phyloP scores from a whole-genome alignment of 805 yeast genomes.

The Saturnispora saitoi region DNA sequence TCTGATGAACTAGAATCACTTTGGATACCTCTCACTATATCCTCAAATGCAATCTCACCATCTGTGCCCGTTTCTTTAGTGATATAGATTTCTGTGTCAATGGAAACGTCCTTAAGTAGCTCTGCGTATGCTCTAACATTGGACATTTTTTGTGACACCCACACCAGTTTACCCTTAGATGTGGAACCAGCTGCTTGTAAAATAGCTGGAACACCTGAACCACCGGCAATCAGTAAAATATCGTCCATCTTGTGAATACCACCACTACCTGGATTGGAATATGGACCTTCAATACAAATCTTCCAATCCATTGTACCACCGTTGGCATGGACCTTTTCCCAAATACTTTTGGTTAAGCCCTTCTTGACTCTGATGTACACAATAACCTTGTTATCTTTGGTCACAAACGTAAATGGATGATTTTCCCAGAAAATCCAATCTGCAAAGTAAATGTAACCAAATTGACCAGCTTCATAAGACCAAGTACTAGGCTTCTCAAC shows the following conservation, averaged over 20 bases:
- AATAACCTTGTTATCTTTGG: conserved; percentile 29
- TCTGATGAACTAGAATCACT: conserved; percentile 2
- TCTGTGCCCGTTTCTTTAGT: conserved; percentile 26
- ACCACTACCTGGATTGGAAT: conserved; percentile 38
- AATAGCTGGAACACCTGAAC: conserved; percentile 59
- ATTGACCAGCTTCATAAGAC: conserved; percentile 47
- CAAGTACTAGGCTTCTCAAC: conserved; percentile 25
- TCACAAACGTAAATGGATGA: conserved; percentile 59
- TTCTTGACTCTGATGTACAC: conserved; percentile 40
- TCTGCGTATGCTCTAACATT: conserved; percentile 37
- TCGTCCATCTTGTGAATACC: conserved; percentile 42
- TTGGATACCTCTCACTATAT: background rate
- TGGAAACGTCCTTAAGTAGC: conserved; percentile 22
- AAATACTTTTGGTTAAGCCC: conserved; percentile 43
- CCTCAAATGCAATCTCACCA: background rate
- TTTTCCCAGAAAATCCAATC: conserved; percentile 54
- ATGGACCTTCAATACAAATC: conserved; percentile 58
- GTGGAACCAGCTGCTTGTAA: conserved; percentile 29
- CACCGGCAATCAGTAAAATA: conserved; percentile 56
- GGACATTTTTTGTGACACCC: conserved; percentile 48
- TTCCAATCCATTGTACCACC: conserved; percentile 14
- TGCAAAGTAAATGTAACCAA: conserved; percentile 48
- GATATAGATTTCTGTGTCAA: conserved; percentile 29
- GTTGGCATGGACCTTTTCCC: conserved; percentile 20
- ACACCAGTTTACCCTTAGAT: conserved; percentile 38